These are phyloP conservation scores for Ascochyta koolunga DNA, from an alignment of 2,329 filamentous ascomycete genomes.

Conservation along the genomic window DNA sequence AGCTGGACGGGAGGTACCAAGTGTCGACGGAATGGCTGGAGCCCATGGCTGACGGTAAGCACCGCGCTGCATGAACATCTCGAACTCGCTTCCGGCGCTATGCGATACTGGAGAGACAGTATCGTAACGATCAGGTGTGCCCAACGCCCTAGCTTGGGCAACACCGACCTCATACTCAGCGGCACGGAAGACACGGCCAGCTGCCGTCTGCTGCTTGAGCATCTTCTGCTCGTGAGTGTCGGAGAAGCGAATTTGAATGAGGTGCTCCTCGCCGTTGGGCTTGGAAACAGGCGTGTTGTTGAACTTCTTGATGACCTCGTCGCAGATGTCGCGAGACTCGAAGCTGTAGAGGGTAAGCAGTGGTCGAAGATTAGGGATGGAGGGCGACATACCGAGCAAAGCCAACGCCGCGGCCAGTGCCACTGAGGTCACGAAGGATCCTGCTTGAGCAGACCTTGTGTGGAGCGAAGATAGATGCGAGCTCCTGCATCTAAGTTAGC, in stretches of 20 bases:
- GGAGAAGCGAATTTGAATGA: constrained; percentile 93
- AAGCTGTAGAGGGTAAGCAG: constrained; percentile 66
- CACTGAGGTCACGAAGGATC: constrained; percentile 89
- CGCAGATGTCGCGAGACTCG: constrained; percentile 85
- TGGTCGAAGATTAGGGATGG: neutral
- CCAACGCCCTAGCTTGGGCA: constrained; percentile 45
- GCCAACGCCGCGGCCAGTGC: constrained; percentile 93
- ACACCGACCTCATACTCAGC: constrained; percentile 75
- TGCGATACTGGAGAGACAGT: constrained; percentile 43
- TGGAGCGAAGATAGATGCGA: constrained; percentile 77
- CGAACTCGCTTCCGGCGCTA: constrained; percentile 45
- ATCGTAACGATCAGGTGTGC: constrained; percentile 43
- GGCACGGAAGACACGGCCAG: constrained; percentile 92
- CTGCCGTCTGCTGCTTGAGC: constrained; percentile 93
- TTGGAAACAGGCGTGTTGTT: constrained; percentile 69
- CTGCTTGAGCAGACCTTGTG: constrained; percentile 90
- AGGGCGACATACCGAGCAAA: constrained; percentile 79
- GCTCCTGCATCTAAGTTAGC: constrained; percentile 61
- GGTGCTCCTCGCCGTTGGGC: constrained; percentile 72
- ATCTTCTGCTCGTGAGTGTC: constrained; percentile 97
- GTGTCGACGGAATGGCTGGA: constrained; percentile 42
- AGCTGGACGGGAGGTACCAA: constrained; percentile 39
- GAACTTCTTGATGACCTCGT: constrained; percentile 84
- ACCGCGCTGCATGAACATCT: constrained; percentile 45
- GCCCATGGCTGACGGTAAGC: constrained; percentile 43